Conservation (phyloP, 768 basidiomycete species). For the Suillus bovinus region DNA sequence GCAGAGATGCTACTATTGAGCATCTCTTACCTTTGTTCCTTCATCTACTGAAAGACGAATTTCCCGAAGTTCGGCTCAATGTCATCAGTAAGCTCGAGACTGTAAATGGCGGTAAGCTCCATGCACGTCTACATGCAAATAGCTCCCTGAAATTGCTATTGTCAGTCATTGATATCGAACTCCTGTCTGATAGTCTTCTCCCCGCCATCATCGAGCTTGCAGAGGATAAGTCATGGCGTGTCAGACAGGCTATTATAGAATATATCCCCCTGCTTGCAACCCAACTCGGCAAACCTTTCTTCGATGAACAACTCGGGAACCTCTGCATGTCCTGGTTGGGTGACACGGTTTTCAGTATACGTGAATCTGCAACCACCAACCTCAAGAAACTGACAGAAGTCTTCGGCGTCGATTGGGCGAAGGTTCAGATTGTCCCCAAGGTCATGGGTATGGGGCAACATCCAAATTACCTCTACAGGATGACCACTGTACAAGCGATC, state of each 20-base stretch:
- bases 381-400: conserved; percentile 97
- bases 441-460: conserved; percentile 97
- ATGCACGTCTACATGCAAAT: conserved; percentile 2
- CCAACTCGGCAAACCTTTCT: conserved; percentile 96
- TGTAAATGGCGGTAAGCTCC: conserved; percentile 77
- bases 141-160: conserved; percentile 12
- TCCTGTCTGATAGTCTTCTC: conserved; percentile 90
- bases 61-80: conserved; percentile 95
- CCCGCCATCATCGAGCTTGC: conserved; percentile 98
- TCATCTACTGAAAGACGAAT: conserved; percentile 96
- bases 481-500: conserved; percentile 99
- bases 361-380: conserved; percentile 97
- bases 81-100: conserved; percentile 98
- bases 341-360: conserved; percentile 97
- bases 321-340: conserved; percentile 99
- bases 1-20: conserved; percentile 92
- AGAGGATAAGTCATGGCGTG: conserved; percentile 99
- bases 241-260: conserved; percentile 99
- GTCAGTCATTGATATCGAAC: conserved; percentile 95
- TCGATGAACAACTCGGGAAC: conserved; percentile 95
- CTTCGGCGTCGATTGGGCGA: conserved; percentile 98
- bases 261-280: conserved; percentile 98
- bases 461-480: conserved; percentile 94
- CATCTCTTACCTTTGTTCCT: conserved; percentile 96
- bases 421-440: conserved; percentile 90